These are phyloP conservation scores for Penstemon newberryi DNA, from an alignment of 257 asterid genomes.

Conservation along the genomic window DNA sequence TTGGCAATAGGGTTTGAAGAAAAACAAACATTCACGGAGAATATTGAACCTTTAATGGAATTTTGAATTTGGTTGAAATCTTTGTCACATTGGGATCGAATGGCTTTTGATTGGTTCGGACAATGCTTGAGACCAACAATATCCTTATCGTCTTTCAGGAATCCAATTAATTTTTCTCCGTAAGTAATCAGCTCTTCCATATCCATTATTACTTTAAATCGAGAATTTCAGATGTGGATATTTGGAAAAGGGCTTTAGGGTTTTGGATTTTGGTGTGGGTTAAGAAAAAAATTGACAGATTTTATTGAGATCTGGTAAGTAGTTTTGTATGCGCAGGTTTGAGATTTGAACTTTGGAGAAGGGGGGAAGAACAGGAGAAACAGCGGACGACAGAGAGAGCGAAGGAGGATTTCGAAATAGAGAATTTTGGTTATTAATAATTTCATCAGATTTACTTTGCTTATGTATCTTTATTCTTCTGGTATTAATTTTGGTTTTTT, in stretches of 20 bases:
- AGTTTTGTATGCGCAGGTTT: not conserved
- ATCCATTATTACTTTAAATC: constrained; percentile 28
- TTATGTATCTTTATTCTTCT: not conserved
- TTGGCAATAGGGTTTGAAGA: not conserved
- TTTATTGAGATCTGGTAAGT: constrained; percentile 9
- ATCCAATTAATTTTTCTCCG: constrained; percentile 50
- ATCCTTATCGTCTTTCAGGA: constrained; percentile 57
- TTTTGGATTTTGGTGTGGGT: constrained; percentile 1
- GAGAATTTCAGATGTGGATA: constrained; percentile 16
- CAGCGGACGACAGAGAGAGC: not conserved
- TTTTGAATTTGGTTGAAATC: constrained; percentile 40
- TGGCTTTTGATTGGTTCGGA: constrained; percentile 44
- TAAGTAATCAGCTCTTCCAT: constrained; percentile 48
- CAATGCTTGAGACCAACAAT: constrained; percentile 41
- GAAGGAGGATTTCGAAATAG: not conserved
- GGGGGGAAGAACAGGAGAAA: not conserved
- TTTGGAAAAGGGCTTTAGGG: constrained; percentile 18
- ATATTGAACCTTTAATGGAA: constrained; percentile 56
- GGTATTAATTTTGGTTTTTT: too few relatives aligned
- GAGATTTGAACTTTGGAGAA: constrained; percentile 15
- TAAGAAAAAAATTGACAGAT: not conserved
- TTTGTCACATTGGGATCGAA: constrained; percentile 50
- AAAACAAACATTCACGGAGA: not conserved
- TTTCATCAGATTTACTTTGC: not conserved
- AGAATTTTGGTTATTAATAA: not conserved